Evolutionary conservation across 768 basidiomycete genomes (phyloP).

Genomic region (Trametes gibbosa): DNA sequence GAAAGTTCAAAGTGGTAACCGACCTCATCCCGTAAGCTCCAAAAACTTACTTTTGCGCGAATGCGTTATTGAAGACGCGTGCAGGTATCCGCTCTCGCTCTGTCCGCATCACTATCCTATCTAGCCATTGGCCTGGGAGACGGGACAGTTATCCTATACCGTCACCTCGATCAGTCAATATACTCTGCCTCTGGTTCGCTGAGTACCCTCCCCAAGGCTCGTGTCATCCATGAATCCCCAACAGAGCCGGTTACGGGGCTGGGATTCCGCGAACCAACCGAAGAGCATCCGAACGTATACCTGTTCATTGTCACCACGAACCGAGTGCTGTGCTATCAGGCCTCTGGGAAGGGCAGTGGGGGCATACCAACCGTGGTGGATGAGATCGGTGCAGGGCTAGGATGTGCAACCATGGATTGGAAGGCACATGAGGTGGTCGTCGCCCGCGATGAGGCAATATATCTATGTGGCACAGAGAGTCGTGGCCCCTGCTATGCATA

Average conservation of each 20-base stretch:
- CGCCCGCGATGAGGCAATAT: conserved; percentile 90
- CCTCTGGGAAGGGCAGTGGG: conserved; percentile 68
- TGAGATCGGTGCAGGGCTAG: conserved; percentile 80
- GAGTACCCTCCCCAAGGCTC: conserved; percentile 80
- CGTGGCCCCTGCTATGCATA: conserved; percentile 85
- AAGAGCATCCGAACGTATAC: conserved; percentile 39
- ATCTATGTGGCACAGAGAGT: conserved; percentile 78
- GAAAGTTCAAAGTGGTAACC: conserved; percentile 71
- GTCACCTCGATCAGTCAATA: conserved; percentile 88
- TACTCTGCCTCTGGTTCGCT: conserved; percentile 61
- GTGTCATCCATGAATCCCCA: conserved; percentile 77
- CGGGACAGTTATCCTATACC: conserved; percentile 88
- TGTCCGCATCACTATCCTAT: conserved; percentile 75
- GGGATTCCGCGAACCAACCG: conserved; percentile 71
- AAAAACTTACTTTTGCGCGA: not conserved
- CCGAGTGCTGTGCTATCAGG: conserved; percentile 72
- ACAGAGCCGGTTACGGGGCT: conserved; percentile 92
- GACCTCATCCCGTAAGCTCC: conserved; percentile 70
- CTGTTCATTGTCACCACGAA: conserved; percentile 90
- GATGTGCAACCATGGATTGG: conserved; percentile 83
- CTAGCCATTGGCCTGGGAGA: conserved; percentile 94
- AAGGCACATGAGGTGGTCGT: conserved; percentile 72
- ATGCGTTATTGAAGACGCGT: not conserved
- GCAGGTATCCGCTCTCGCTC: conserved; percentile 75
- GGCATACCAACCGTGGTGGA: conserved; percentile 70